Conservation (phyloP, 192 early-diverging fungal genomes). For the Dispira parvispora region DNA sequence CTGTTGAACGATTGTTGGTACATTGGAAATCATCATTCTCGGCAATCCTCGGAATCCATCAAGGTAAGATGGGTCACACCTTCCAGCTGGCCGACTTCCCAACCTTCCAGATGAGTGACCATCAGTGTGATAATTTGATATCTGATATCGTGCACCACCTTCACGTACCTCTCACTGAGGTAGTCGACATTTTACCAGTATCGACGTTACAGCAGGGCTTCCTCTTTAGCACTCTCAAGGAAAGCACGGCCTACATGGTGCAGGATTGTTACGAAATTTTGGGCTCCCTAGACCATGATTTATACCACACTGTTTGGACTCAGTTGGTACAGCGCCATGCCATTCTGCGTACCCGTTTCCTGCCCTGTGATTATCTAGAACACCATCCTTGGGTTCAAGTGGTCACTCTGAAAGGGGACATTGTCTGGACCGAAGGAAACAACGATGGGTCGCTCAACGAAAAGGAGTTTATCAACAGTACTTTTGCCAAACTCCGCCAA, state of each 20-base stretch:
- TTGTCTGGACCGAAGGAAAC: not conserved
- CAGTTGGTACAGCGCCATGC: not conserved
- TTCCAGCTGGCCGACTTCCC: not conserved
- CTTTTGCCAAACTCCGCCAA: not conserved
- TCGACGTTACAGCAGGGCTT: slow-evolving; percentile 1
- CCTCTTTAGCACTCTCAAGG: not conserved
- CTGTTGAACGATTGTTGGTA: not conserved
- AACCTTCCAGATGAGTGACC: not conserved
- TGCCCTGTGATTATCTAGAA: too few relatives aligned
- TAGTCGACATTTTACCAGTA: not conserved
- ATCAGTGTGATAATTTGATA: not conserved
- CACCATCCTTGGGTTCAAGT: not conserved
- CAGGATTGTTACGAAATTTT: not conserved
- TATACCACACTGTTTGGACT: not conserved
- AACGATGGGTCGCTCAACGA: not conserved
- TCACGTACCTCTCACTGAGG: not conserved
- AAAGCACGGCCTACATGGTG: slow-evolving; percentile 7
- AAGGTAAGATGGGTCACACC: not conserved
- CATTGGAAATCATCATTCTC: not conserved
- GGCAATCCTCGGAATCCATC: not conserved
- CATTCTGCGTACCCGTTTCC: not conserved
- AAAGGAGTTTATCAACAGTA: too few relatives aligned
- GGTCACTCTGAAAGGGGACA: not conserved
- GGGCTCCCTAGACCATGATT: not conserved
- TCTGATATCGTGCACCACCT: not conserved